A percentile compares a stretch with the other conserved stretches of the same genome.
These are phyloP conservation scores for Saprolegnia diclina DNA, from an alignment of 352 stramenopile genomes.

Conservation along the genomic window DNA sequence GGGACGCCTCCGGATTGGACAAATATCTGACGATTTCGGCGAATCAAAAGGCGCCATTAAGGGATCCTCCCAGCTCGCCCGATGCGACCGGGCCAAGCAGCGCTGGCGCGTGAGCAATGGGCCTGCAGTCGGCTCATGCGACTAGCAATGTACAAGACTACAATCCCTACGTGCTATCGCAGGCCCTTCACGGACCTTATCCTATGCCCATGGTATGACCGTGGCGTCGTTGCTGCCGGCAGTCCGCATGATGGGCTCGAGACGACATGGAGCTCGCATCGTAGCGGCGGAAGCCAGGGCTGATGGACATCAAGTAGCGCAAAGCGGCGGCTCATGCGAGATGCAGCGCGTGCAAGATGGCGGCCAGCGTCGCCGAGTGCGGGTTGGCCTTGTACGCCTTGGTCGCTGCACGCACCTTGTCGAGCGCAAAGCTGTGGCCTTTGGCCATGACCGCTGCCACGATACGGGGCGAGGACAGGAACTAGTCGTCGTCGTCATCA, in stretches of 20 bases:
- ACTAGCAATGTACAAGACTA: no score
- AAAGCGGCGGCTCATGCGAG: background rate
- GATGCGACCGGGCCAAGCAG: no score
- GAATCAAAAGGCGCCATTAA: background rate
- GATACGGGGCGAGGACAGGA: slow-evolving; percentile 61
- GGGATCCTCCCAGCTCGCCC: background rate
- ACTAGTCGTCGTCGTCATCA: slow-evolving; percentile 32
- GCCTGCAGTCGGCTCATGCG: no score
- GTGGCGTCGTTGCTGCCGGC: no score
- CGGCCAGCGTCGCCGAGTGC: background rate
- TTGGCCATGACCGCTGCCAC: slow-evolving; percentile 42
- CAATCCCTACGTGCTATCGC: no score
- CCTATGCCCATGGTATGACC: no score
- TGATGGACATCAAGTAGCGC: no score
- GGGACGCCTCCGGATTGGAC: background rate
- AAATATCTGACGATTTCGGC: background rate
- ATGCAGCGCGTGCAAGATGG: background rate
- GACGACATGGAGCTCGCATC: no score
- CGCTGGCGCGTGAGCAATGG: no score
- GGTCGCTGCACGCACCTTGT: slow-evolving; percentile 43
- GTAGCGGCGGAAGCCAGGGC: no score
- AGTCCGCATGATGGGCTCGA: no score
- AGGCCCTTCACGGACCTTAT: no score
- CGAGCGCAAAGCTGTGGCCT: slow-evolving; percentile 38
- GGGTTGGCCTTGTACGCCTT: slow-evolving; percentile 57